Conservation (phyloP, 1,139 yeast species). For the Saccharomyces hybrid region DNA sequence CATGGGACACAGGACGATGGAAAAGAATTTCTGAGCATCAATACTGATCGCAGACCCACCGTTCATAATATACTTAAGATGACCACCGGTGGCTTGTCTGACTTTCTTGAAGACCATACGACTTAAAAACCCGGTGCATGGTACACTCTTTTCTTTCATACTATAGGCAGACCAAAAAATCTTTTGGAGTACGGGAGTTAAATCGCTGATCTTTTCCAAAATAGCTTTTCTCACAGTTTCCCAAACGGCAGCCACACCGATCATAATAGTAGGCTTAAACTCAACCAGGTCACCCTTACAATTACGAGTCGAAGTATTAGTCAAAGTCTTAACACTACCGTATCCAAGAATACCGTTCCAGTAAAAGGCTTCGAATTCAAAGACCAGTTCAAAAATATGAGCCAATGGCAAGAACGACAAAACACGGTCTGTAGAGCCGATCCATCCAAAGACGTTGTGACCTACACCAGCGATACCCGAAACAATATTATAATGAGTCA, state of each 20-base stretch:
- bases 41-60: constrained; percentile 92
- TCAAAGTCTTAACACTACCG: constrained; percentile 86
- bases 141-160: constrained; percentile 42
- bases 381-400: constrained; percentile 86
- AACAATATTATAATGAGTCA: constrained; percentile 67
- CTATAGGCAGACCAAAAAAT: constrained; percentile 85
- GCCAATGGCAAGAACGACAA: constrained; percentile 92
- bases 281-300: constrained; percentile 84
- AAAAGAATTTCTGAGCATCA: constrained; percentile 80
- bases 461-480: constrained; percentile 84
- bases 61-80: constrained; percentile 61
- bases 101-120: constrained; percentile 77
- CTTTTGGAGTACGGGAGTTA: constrained; percentile 63
- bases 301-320: constrained; percentile 74
- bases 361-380: constrained; percentile 70
- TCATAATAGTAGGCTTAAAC: constrained; percentile 90
- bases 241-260: constrained; percentile 99
- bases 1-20: constrained; percentile 78
- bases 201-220: constrained; percentile 59
- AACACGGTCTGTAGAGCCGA: constrained; percentile 55
- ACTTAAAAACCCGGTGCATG: constrained; percentile 61
- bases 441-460: constrained; percentile 48
- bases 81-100: constrained; percentile 94
- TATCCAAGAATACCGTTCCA: constrained; percentile 93
- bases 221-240: constrained; percentile 94